Base-by-base conservation (phyloP, 768 basidiomycete species). In the Pulveroboletus frians region DNA sequence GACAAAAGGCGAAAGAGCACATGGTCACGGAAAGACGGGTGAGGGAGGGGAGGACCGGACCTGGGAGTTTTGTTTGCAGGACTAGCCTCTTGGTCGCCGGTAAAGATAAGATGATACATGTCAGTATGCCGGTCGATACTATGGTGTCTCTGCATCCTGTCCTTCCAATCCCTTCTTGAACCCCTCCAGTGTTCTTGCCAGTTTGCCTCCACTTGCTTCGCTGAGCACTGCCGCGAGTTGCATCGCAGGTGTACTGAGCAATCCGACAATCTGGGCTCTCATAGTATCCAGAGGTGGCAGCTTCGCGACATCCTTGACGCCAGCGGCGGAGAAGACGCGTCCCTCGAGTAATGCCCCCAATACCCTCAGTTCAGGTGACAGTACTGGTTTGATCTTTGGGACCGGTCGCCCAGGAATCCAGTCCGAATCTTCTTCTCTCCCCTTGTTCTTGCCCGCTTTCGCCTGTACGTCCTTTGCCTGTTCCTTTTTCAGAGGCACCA, bases 271-370 rank as follows among this genome's bases (percentile, higher is more conserved):
- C 67, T 95, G 92, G 15, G 84, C 84, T 45, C 86, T 71, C 52
- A 96, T 67, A 3, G 80, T 83, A 34, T 87, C 85, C 60, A 95
- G 67, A 38, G 85, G 79, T 18, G 92, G 93, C 45, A 95, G 69
- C 57, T 81, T 80, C 29, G 84, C 79, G 5, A 92, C 79, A 13
- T 80, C 74, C 61, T 74, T 71, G 47, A 92, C 70, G 5, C 76
- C 76, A 9, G 74, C 67, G 17, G 79, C 74, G 44, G 81, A 71
- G 64, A 93, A 79, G 48, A 89, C 73, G 52, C 77, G 73, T 31
- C 83, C 83, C 60, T 94, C 92, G 52, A 94, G 75, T 45, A 96
- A 64, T 30, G 87, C 90, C 21, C 86, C 90, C 50, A 92, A 75
- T 21, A 95, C 69, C 58, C 71, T 77, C 48, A 95, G 65, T 59